Base-by-base conservation (phyloP, 352 stramenopile species). In the Phytophthora pseudosyringae region DNA sequence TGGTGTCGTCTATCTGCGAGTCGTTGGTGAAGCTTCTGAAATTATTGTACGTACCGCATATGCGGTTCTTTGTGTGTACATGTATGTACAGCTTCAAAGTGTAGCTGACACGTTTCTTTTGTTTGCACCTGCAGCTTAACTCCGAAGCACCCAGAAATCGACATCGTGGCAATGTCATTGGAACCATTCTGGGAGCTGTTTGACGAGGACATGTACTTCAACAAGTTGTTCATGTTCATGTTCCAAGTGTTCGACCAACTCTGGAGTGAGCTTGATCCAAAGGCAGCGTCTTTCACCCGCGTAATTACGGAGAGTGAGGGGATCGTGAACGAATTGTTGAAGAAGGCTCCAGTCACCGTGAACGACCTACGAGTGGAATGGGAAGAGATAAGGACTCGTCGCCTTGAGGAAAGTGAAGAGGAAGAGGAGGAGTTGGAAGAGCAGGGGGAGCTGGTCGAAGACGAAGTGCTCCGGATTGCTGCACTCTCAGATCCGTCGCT, bases 151-250 rank as follows among this genome's bases (percentile, higher is more conserved):
- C 71, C 81, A 1, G 79, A 76, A 13, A 86, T 95, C 41, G 88
- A 95, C 57, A 88, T 94, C 28, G 76, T 92, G 9, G 68, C 83
- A 32, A 75, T 95, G 43, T 93, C 87, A 1, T 60, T 88, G 38
- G 83, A 95, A 50, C 87, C 87, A 16, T 93, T 91, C 49, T 95
- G 87, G 87, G 75, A 94, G 40, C 60, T 95, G 8, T 90, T 95
- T 65, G 81, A 91, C 25, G 87, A 95, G 56, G 81, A 91, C 10
- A 70, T 70, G 32, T 91, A 89, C 58, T 94, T 95, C 49, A 70
- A 81, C 52, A 92, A 92, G 53, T 57, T 94, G 7, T 95, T 95
- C 53, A 72, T 76, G 53, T 69, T 91, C 32, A 85, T 90, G 73
- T 83, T 92, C 40, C 75, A 89, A 12, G 80, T 94, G 26, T 94